Evolutionary conservation across 495 filamentous ascomycete genomes (phyloP).

Genomic region (Penicillium herquei): DNA sequence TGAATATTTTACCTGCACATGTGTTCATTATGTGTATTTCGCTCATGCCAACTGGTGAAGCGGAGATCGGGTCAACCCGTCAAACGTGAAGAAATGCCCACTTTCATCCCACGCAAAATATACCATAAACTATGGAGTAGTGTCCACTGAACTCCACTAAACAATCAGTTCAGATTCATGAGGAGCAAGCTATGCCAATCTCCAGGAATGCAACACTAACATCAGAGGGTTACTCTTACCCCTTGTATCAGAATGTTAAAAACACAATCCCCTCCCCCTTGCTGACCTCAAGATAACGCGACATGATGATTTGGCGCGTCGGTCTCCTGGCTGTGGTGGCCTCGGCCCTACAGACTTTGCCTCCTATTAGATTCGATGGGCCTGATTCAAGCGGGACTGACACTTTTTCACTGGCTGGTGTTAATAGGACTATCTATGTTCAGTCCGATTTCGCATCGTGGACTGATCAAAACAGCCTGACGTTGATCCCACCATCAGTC

Average conservation of each 20-base stretch:
- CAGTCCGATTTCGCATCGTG: conserved; percentile 15
- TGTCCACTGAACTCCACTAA: too few relatives aligned
- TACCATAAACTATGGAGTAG: too few relatives aligned
- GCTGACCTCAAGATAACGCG: too few relatives aligned
- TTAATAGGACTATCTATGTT: conserved; percentile 23
- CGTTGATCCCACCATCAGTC: conserved; percentile 51
- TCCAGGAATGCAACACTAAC: conserved; percentile 13
- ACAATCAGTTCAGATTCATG: too few relatives aligned
- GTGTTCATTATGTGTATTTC: too few relatives aligned
- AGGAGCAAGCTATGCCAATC: not conserved
- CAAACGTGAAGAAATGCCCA: too few relatives aligned
- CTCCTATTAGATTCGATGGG: conserved; percentile 9
- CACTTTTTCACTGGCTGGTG: conserved; percentile 13
- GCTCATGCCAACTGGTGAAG: too few relatives aligned
- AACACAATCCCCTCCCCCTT: not conserved
- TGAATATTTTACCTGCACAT: too few relatives aligned
- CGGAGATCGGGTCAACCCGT: too few relatives aligned
- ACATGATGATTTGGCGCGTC: conserved; percentile 15
- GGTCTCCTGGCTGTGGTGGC: conserved; percentile 6
- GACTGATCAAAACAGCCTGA: conserved; percentile 40
- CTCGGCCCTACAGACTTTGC: conserved; percentile 21
- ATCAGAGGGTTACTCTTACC: not conserved
- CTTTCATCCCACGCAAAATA: too few relatives aligned
- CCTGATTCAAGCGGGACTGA: not conserved
- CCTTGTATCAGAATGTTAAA: conserved; percentile 7